These are phyloP conservation scores for Phaffia tasmanica DNA, from an alignment of 768 basidiomycete genomes.

Conservation along the genomic window DNA sequence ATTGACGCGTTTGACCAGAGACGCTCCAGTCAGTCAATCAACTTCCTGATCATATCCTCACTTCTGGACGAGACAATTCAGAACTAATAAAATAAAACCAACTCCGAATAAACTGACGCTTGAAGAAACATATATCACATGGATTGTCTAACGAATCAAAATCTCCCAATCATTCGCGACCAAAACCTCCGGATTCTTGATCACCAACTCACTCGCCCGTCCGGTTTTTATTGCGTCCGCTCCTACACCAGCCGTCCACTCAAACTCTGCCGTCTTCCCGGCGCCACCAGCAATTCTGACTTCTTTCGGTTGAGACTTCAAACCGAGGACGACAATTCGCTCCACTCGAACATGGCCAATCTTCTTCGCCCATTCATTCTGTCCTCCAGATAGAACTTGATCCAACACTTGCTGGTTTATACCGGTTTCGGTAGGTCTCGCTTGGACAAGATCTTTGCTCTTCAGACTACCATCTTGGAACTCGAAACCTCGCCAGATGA, in stretches of 20 bases:
- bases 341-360: conserved; percentile 67
- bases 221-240: conserved; percentile 53
- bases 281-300: conserved; percentile 46
- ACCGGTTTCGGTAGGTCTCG: not conserved
- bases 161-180: conserved; percentile 40
- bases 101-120: no score
- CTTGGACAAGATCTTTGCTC: not conserved
- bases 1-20: no score
- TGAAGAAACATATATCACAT: no score
- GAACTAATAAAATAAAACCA: no score
- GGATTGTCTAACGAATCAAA: conserved; percentile 2
- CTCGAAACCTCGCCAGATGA: conserved; percentile 68
- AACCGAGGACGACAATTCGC: conserved; percentile 65
- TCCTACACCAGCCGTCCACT: conserved; percentile 51
- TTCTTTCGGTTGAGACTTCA: conserved; percentile 51
- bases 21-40: no score
- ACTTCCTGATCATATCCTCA: no score
- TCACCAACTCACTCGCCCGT: conserved; percentile 53
- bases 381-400: conserved; percentile 43
- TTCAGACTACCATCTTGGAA: conserved; percentile 38
- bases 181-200: conserved; percentile 43
- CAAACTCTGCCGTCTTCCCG: conserved; percentile 52
- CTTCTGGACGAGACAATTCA: no score
- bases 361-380: conserved; percentile 58
- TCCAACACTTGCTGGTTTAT: not conserved